These are phyloP conservation scores for Mucor irregularis DNA, from an alignment of 371 early-diverging fungal species.

Conservation along the genomic window DNA sequence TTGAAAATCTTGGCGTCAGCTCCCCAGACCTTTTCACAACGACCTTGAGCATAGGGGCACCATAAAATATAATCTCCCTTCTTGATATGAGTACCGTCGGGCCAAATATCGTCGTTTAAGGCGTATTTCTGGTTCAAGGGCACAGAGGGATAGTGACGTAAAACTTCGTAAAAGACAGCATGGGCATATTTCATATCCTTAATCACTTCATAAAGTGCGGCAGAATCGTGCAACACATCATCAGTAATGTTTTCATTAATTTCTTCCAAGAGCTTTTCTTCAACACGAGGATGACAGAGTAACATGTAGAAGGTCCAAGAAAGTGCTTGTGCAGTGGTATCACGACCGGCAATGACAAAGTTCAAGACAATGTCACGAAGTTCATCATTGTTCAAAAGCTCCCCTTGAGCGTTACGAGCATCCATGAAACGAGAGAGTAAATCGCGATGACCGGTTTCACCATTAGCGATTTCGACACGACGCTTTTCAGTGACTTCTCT, in stretches of 20 bases:
- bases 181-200: slow-evolving; percentile 58
- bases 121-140: slow-evolving; percentile 68
- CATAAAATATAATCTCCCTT: slow-evolving; percentile 57
- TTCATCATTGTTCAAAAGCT: slow-evolving; percentile 47
- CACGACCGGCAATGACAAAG: slow-evolving; percentile 68
- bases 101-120: slow-evolving; percentile 64
- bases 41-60: slow-evolving; percentile 59
- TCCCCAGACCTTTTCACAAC: slow-evolving; percentile 62
- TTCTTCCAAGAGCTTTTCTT: slow-evolving; percentile 59
- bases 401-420: slow-evolving; percentile 53
- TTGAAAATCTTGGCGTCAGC: slow-evolving; percentile 53
- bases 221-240: slow-evolving; percentile 26
- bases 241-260: slow-evolving; percentile 36
- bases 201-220: slow-evolving; percentile 42
- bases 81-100: slow-evolving; percentile 63
- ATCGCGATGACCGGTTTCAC: slow-evolving; percentile 48
- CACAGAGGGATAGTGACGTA: slow-evolving; percentile 73
- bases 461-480: slow-evolving; percentile 35
- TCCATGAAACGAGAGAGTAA: slow-evolving; percentile 65
- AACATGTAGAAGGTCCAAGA: slow-evolving; percentile 71
- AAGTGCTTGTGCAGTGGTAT: slow-evolving; percentile 74
- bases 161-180: slow-evolving; percentile 62
- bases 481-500: slow-evolving; percentile 45
- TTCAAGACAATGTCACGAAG: slow-evolving; percentile 70
- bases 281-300: slow-evolving; percentile 51